These are phyloP conservation scores for Gomphus bonarii DNA, from an alignment of 1,284 basidiomycete genomes.

Conservation along the genomic window DNA sequence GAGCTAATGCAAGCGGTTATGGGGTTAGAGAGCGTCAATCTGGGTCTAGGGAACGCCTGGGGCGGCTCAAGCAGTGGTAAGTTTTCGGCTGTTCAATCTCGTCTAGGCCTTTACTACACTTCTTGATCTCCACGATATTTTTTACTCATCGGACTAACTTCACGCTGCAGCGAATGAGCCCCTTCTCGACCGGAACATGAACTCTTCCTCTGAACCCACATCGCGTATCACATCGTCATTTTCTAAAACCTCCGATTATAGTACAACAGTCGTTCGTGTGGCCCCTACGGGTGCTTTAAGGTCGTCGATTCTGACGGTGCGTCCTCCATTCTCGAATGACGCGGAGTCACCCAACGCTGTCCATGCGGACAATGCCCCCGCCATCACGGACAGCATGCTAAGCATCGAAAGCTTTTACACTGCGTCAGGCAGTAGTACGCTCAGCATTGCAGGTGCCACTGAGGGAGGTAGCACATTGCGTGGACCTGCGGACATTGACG, in stretches of 20 bases:
- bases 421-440: conserved; percentile 37
- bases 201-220: conserved; percentile 24
- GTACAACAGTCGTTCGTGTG: conserved; percentile 52
- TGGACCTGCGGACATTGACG: not conserved
- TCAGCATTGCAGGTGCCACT: conserved; percentile 56
- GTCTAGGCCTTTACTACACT: not conserved
- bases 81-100: conserved; percentile 9
- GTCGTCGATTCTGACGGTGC: conserved; percentile 66
- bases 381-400: conserved; percentile 35
- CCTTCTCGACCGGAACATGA: not conserved
- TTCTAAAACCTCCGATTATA: conserved; percentile 48
- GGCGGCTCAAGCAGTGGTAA: conserved; percentile 28
- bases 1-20: conserved; percentile 62
- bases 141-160: not conserved
- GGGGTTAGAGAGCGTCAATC: conserved; percentile 38
- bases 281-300: conserved; percentile 41
- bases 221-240: conserved; percentile 28
- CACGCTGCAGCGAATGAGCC: not conserved
- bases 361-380: conserved; percentile 19
- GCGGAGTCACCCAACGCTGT: conserved; percentile 14
- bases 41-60: conserved; percentile 35
- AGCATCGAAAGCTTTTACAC: conserved; percentile 65
- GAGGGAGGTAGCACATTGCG: conserved; percentile 53
- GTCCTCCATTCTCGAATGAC: conserved; percentile 31
- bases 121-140: not conserved